A percentile compares a stretch with the other conserved stretches of the same genome.
phyloP scores from a whole-genome alignment of 805 yeast species.

The Yamadazyma endophytica region DNA sequence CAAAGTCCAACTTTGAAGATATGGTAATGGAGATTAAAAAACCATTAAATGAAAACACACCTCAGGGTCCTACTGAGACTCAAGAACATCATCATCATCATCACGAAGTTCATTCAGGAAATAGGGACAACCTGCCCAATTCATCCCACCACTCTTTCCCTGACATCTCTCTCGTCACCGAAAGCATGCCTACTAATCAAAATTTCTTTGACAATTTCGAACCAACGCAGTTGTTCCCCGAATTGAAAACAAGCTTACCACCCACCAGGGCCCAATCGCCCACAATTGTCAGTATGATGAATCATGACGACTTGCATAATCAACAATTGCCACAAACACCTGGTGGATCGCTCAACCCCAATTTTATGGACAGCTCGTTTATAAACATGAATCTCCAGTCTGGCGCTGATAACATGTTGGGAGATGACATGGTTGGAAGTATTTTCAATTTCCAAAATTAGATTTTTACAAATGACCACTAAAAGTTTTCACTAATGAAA shows the following conservation, averaged over 20 bases:
- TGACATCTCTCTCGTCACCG: conserved; percentile 54
- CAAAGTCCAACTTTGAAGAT: conserved; percentile 24
- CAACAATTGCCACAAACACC: conserved; percentile 16
- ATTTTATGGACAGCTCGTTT: conserved; percentile 38
- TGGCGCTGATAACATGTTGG: conserved; percentile 21
- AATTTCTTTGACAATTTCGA: conserved; percentile 49
- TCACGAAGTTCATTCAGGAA: not conserved
- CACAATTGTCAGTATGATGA: conserved; percentile 4
- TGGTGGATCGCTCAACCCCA: conserved; percentile 26
- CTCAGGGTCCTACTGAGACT: not conserved
- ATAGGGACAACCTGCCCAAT: conserved; percentile 28
- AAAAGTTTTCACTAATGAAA: not conserved
- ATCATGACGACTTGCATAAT: conserved; percentile 2
- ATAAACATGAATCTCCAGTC: conserved; percentile 41
- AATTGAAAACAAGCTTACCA: conserved; percentile 29
- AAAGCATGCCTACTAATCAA: conserved; percentile 43
- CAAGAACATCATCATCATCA: not conserved
- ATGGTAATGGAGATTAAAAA: conserved; percentile 29
- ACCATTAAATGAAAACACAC: conserved; percentile 4
- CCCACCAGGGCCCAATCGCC: conserved; percentile 38
- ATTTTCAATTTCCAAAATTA: conserved; percentile 23
- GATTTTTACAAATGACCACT: too few species aligned
- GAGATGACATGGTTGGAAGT: conserved; percentile 22
- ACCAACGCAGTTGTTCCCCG: conserved; percentile 55
- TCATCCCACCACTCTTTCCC: conserved; percentile 40